phyloP scores from a whole-genome alignment of 208 protist genomes.

The Cochliopodium minus region DNA sequence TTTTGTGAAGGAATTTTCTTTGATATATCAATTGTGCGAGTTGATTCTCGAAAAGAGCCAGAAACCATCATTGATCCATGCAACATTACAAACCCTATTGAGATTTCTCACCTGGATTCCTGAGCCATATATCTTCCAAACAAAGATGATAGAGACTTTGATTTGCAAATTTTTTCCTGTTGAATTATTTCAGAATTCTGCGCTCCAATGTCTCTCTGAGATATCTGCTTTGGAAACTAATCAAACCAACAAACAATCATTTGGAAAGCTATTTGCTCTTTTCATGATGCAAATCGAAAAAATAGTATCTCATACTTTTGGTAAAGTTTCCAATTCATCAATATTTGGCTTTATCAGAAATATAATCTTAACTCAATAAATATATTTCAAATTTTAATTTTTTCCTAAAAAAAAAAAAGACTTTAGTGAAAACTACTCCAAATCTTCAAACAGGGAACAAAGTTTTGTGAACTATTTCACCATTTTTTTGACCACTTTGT shows the following conservation, averaged over 20 bases:
- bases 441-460: slow-evolving; percentile 49
- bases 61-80: slow-evolving; percentile 29
- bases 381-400: slow-evolving; percentile 23
- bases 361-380: not conserved
- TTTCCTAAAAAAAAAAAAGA: slow-evolving; percentile 41
- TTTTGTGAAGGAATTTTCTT: slow-evolving; percentile 73
- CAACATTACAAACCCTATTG: slow-evolving; percentile 15
- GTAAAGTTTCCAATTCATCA: not conserved
- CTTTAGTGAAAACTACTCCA: slow-evolving; percentile 45
- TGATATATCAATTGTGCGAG: slow-evolving; percentile 77
- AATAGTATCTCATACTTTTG: slow-evolving; percentile 6
- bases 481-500: slow-evolving; percentile 75
- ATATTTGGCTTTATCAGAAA: not conserved
- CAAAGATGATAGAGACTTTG: slow-evolving; percentile 53
- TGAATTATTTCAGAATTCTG: slow-evolving; percentile 38
- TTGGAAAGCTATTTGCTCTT: slow-evolving; percentile 39
- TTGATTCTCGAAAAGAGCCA: slow-evolving; percentile 20
- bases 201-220: slow-evolving; percentile 64
- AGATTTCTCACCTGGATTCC: slow-evolving; percentile 23
- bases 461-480: slow-evolving; percentile 64
- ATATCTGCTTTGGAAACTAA: slow-evolving; percentile 39
- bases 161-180: slow-evolving; percentile 45
- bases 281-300: slow-evolving; percentile 30
- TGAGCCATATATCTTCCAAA: slow-evolving; percentile 69
- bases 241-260: slow-evolving; percentile 18